Base-by-base conservation (phyloP, 176 grass and related monocot genomes). In the maize (Zea mays) region DNA sequence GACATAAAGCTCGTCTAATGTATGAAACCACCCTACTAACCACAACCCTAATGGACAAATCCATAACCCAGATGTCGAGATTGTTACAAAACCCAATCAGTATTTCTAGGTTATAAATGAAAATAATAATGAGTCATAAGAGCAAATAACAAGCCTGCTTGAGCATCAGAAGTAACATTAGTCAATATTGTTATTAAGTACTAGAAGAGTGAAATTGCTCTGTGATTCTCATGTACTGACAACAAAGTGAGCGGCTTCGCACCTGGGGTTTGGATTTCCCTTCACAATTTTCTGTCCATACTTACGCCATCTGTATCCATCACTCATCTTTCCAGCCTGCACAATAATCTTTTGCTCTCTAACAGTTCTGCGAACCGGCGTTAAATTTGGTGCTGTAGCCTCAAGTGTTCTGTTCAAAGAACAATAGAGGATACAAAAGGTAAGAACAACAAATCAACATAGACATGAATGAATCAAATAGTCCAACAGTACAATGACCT, bases 251-350 rank as follows among this genome's bases (percentile, higher is more conserved):
- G 77, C 39, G 9, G 55, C 21, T 75, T 78, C 86, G 62, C 15
- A 99, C 96, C 96, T 92, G 11, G 96, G 96, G 72, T 99, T 99
- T 81, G 90, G 88, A 83, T 96, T 99, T 71, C 96, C 96, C 79
- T 99, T 99, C 51, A 99, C 96, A 80, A 96, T 89, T 80, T 99
- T 99, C 63, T 99, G 96, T 61, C 96, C 96, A 69, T 99, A 99
- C 68, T 99, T 99, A 33, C 96, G 90, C 96, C 96, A 99, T 85
- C 92, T 96, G 61, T 99, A 99, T 49, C 96, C 96, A 82, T 99
- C 96, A 58, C 79, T 96, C 61, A 81, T 85, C 79, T 93, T 85
- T 41, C 90, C 86, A 67, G 83, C 87, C 78, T 93, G 96, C 73
- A 99, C 88, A 73, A 96, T 81, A 79, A 97, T 88, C 75, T 93